Evolutionary conservation across 1,139 yeast genomes (phyloP).

Genomic region (Geotrichum citri-aurantii): DNA sequence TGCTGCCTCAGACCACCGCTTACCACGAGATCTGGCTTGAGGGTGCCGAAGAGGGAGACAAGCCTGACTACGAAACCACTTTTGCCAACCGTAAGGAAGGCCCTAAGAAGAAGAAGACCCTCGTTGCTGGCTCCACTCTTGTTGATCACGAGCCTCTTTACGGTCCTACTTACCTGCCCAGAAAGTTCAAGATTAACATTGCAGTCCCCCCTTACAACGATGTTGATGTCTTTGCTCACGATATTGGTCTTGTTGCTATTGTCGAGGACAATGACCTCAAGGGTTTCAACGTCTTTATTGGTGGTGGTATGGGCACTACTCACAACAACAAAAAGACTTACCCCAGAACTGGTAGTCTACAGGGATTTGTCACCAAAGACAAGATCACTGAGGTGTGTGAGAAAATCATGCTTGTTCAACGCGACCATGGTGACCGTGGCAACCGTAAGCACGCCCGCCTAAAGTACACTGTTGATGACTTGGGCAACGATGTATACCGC

Average conservation of each 20-base stretch:
- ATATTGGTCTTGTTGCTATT: constrained; percentile 87
- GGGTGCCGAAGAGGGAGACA: constrained; percentile 73
- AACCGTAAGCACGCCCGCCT: constrained; percentile 97
- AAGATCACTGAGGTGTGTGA: constrained; percentile 77
- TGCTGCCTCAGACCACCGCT: constrained; percentile 88
- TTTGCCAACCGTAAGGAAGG: constrained; percentile 73
- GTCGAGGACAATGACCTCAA: constrained; percentile 53
- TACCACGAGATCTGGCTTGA: constrained; percentile 96
- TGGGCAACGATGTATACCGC: constrained; percentile 80
- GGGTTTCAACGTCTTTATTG: constrained; percentile 86
- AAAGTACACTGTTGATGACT: constrained; percentile 91
- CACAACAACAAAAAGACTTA: constrained; percentile 96
- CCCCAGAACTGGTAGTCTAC: constrained; percentile 85
- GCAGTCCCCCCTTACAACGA: constrained; percentile 96
- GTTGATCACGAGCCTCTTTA: constrained; percentile 75
- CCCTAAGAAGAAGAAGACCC: constrained; percentile 75
- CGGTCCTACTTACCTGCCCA: constrained; percentile 82
- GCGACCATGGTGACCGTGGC: constrained; percentile 92
- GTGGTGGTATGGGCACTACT: constrained; percentile 99
- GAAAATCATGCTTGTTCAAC: constrained; percentile 87
- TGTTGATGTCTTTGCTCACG: constrained; percentile 95
- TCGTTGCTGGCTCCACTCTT: constrained; percentile 59
- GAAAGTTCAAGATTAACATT: constrained; percentile 92
- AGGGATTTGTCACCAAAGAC: constrained; percentile 69
- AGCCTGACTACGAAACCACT: constrained; percentile 58